phyloP scores from a whole-genome alignment of 2,329 filamentous ascomycete genomes.

The Dactylellina drechsleri region DNA sequence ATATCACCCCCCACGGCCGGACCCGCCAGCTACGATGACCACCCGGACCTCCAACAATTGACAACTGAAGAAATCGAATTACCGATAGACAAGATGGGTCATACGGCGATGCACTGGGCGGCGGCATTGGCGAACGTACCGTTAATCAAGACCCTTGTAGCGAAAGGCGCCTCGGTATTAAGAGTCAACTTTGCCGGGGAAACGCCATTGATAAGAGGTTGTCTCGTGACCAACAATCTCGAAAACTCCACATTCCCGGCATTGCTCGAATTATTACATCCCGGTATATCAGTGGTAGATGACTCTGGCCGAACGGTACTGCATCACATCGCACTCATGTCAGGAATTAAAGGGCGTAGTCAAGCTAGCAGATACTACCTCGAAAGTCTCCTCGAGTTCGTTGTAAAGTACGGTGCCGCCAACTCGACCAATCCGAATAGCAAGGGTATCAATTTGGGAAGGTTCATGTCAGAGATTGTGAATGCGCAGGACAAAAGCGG shows the following conservation, averaged over 20 bases:
- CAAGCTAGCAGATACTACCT: constrained; percentile 95
- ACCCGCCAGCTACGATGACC: constrained; percentile 72
- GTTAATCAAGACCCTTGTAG: constrained; percentile 81
- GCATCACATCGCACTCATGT: constrained; percentile 95
- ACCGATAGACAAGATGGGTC: constrained; percentile 86
- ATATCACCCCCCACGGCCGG: constrained; percentile 68
- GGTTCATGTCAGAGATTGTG: constrained; percentile 97
- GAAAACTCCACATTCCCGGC: constrained; percentile 91
- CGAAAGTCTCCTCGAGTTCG: constrained; percentile 91
- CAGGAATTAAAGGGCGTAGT: constrained; percentile 91
- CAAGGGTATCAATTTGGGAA: constrained; percentile 83
- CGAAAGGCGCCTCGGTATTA: constrained; percentile 85
- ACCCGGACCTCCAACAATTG: constrained; percentile 79
- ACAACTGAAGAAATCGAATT: constrained; percentile 86
- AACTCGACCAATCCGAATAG: constrained; percentile 61
- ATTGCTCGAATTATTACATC: constrained; percentile 84
- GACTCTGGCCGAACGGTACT: constrained; percentile 89
- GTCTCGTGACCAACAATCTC: constrained; percentile 91
- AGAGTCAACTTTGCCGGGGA: constrained; percentile 90
- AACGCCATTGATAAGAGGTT: constrained; percentile 91
- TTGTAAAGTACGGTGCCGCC: constrained; percentile 78
- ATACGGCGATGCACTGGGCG: constrained; percentile 95
- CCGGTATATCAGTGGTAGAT: constrained; percentile 90
- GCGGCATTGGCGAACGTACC: constrained; percentile 88
- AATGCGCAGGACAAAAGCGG: constrained; percentile 93